phyloP scores from a whole-genome alignment of 371 early-diverging fungal species.

The Smittium mucronatum region DNA sequence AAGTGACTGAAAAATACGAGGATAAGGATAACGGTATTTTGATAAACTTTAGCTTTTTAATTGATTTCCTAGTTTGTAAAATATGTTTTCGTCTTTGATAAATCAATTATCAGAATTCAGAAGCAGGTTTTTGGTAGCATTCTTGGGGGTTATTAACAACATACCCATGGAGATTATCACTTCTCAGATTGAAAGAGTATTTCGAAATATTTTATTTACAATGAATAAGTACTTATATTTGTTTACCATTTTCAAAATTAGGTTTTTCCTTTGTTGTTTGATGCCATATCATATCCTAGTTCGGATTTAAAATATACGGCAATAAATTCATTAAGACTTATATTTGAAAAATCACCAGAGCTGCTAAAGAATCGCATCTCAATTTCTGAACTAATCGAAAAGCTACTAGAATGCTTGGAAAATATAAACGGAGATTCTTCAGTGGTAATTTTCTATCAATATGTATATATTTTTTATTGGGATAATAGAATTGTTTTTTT shows the following conservation, averaged over 20 bases:
- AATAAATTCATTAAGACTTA: not conserved
- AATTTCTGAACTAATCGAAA: not conserved
- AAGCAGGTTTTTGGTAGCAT: not conserved
- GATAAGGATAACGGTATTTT: not conserved
- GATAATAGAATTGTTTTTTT: not conserved
- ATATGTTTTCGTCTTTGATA: not conserved
- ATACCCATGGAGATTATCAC: not conserved
- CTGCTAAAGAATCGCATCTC: not conserved
- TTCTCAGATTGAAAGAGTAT: not conserved
- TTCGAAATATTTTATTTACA: not conserved
- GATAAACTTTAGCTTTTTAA: not conserved
- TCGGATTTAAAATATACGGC: not conserved
- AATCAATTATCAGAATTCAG: not conserved
- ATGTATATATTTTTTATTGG: not conserved
- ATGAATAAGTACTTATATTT: not conserved
- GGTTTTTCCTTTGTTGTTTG: not conserved
- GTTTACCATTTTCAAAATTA: not conserved
- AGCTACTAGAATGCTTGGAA: not conserved
- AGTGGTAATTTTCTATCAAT: not conserved
- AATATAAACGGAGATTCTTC: not conserved
- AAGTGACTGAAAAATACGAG: not conserved
- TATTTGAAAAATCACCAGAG: not conserved
- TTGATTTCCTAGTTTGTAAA: not conserved
- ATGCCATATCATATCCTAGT: not conserved
- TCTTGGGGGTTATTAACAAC: not conserved